Conservation (phyloP, 352 stramenopile genomes). For the Phytophthora pistaciae region DNA sequence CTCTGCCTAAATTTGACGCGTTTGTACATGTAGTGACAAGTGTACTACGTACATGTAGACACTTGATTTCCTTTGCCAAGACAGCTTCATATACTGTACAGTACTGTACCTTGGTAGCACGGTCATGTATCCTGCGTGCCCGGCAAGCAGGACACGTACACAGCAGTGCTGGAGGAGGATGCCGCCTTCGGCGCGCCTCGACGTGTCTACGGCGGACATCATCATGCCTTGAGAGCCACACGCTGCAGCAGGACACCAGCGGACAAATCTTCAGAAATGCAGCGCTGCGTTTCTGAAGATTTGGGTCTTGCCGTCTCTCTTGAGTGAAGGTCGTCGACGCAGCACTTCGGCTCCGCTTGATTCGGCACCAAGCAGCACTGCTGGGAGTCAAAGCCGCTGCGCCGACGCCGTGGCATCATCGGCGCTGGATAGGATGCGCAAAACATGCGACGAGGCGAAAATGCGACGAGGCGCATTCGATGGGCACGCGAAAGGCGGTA, state of each 20-base stretch:
- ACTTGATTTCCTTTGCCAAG: no score
- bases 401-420: slow-evolving; percentile 18
- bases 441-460: slow-evolving; percentile 34
- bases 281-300: not conserved
- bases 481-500: slow-evolving; percentile 16
- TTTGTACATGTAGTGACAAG: no score
- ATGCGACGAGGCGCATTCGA: slow-evolving; percentile 30
- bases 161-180: not conserved
- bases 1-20: no score
- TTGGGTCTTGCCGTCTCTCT: not conserved
- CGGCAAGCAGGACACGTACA: no score
- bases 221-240: not conserved
- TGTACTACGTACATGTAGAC: no score
- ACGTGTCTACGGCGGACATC: not conserved
- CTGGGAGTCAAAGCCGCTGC: slow-evolving; percentile 7
- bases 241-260: not conserved
- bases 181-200: not conserved
- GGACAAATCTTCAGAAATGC: not conserved
- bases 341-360: slow-evolving; percentile 6
- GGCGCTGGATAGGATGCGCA: slow-evolving; percentile 16
- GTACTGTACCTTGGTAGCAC: no score
- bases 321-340: not conserved
- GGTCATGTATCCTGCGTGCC: no score
- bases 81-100: no score
- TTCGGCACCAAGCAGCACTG: slow-evolving; percentile 4